phyloP scores from a whole-genome alignment of 2,329 filamentous ascomycete species.

The Cladosporium sp. region DNA sequence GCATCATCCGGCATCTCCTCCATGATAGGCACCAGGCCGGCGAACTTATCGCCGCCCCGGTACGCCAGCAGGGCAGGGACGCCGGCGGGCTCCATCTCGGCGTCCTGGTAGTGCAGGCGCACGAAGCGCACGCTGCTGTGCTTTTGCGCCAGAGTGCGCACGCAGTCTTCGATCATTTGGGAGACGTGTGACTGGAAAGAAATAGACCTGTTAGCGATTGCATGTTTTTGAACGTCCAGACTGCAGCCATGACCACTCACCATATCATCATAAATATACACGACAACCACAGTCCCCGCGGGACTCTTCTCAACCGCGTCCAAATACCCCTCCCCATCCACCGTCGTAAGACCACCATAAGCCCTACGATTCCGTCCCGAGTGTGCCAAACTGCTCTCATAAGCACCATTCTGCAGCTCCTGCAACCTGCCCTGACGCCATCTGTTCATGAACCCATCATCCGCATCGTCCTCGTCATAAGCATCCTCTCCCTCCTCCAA shows the following conservation, averaged over 20 bases:
- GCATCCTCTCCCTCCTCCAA: slow-evolving; percentile 44
- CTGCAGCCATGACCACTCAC: slow-evolving; percentile 50
- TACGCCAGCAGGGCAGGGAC: slow-evolving; percentile 89
- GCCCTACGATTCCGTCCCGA: slow-evolving; percentile 52
- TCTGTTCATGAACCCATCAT: slow-evolving; percentile 74
- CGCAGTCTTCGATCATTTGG: slow-evolving; percentile 70
- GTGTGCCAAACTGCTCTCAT: slow-evolving; percentile 57
- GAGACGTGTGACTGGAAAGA: slow-evolving; percentile 68
- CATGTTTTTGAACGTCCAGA: no score
- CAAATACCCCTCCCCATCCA: slow-evolving; percentile 89
- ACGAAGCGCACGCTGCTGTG: slow-evolving; percentile 77
- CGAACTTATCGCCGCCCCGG: slow-evolving; percentile 83
- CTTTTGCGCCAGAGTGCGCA: slow-evolving; percentile 68
- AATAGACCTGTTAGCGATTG: no score
- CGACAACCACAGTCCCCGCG: slow-evolving; percentile 77
- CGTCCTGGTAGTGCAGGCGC: slow-evolving; percentile 85
- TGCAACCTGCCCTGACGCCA: slow-evolving; percentile 79
- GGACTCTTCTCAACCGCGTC: slow-evolving; percentile 91
- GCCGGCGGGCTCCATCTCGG: slow-evolving; percentile 86
- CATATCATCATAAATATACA: slow-evolving; percentile 86
- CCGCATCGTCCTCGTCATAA: slow-evolving; percentile 59
- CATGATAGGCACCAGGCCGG: slow-evolving; percentile 81
- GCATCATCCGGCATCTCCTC: slow-evolving; percentile 71
- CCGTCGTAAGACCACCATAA: slow-evolving; percentile 75
- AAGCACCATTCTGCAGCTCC: slow-evolving; percentile 58